Conservation (phyloP, 106 monocot genomes). For the Dioscorea alata region DNA sequence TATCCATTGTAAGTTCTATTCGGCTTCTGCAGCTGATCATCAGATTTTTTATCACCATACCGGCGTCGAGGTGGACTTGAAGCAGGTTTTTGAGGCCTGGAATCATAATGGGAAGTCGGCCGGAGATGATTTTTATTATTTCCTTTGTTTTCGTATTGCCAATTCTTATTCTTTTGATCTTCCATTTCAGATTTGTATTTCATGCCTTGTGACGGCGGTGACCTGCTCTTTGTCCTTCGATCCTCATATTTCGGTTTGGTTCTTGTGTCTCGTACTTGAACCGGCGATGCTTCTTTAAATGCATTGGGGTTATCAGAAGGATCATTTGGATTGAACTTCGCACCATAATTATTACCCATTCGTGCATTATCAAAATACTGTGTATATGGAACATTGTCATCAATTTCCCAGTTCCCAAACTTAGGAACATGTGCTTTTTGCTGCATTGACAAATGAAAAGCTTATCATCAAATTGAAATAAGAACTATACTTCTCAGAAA, state of each 20-base stretch:
- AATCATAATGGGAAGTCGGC: conserved; percentile 4
- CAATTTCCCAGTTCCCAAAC: conserved; percentile 70
- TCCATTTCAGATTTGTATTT: too few species aligned
- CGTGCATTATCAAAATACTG: conserved; percentile 65
- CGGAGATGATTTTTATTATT: background rate
- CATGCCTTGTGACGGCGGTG: too few species aligned
- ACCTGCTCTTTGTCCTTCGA: conserved; percentile 4
- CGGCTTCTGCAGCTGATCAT: conserved; percentile 8
- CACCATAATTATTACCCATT: conserved; percentile 28
- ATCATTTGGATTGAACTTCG: conserved; percentile 62
- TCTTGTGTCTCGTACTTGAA: conserved; percentile 15
- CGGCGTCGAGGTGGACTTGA: conserved; percentile 3
- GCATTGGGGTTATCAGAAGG: conserved; percentile 44
- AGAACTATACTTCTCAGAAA: too few species aligned
- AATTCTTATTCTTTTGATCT: background rate
- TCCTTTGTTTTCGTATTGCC: conserved; percentile 9
- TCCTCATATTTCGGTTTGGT: conserved; percentile 7
- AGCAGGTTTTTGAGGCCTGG: background rate
- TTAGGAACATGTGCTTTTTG: conserved; percentile 49
- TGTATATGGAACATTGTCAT: conserved; percentile 44
- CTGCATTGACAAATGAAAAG: conserved; percentile 18
- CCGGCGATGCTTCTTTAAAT: conserved; percentile 13
- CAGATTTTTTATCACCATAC: background rate
- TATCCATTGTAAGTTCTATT: conserved; percentile 12
- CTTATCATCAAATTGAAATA: too few species aligned